Conservation (phyloP, 2,329 filamentous ascomycete species). For the Phialocephala subalpina region DNA sequence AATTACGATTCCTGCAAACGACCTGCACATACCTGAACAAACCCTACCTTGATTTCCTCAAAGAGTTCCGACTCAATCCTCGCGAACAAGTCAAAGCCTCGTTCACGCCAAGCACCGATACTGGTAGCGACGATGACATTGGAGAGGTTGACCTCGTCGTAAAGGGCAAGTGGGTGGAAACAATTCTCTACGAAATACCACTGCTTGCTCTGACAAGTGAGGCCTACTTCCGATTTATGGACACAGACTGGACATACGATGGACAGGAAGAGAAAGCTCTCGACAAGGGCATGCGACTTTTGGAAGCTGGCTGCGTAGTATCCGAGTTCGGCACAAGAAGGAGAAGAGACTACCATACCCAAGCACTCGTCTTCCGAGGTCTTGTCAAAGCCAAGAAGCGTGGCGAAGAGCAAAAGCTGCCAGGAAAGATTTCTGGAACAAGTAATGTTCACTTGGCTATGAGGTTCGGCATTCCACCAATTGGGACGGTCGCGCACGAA, state of each 20-base stretch:
- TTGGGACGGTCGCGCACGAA: slow-evolving; percentile 94
- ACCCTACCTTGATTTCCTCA: slow-evolving; percentile 82
- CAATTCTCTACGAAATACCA: slow-evolving; percentile 97
- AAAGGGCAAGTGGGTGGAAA: slow-evolving; percentile 88
- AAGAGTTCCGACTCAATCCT: slow-evolving; percentile 82
- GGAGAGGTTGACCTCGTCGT: slow-evolving; percentile 82
- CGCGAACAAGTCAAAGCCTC: slow-evolving; percentile 78
- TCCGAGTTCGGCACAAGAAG: slow-evolving; percentile 94
- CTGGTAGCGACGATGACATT: slow-evolving; percentile 67
- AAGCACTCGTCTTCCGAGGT: slow-evolving; percentile 89
- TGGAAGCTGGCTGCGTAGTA: slow-evolving; percentile 85
- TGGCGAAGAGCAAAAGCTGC: slow-evolving; percentile 67
- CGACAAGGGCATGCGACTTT: slow-evolving; percentile 77
- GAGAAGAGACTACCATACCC: slow-evolving; percentile 92
- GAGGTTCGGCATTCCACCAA: slow-evolving; percentile 83
- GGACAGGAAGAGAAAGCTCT: slow-evolving; percentile 87
- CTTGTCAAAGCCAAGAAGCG: slow-evolving; percentile 81
- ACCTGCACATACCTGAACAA: slow-evolving; percentile 83
- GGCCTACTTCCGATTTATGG: slow-evolving; percentile 96
- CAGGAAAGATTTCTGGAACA: slow-evolving; percentile 83
- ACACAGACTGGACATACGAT: slow-evolving; percentile 89
- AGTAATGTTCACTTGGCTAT: slow-evolving; percentile 98
- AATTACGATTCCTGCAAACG: slow-evolving; percentile 78
- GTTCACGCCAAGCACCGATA: slow-evolving; percentile 59
- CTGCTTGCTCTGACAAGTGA: slow-evolving; percentile 91